phyloP scores from a whole-genome alignment of 2,329 filamentous ascomycete genomes.

The Ophiocordyceps australis region DNA sequence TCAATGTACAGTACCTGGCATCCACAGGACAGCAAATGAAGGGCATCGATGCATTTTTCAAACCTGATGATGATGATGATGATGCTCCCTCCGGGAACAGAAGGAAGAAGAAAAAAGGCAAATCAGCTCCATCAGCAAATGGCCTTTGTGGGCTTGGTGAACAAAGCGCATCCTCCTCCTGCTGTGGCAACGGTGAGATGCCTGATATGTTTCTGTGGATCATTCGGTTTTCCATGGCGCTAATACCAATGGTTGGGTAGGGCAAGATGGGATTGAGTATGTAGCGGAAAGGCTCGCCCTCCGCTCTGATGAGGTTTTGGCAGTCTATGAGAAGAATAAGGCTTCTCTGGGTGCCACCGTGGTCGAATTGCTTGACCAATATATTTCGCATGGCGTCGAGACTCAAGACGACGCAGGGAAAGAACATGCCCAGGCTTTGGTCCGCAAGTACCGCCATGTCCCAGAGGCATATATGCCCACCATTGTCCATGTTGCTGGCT shows the following conservation, averaged over 20 bases:
- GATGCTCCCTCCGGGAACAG: slow-evolving; percentile 20
- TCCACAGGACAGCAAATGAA: slow-evolving; percentile 45
- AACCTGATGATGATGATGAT: slow-evolving; percentile 34
- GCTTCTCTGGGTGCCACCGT: slow-evolving; percentile 20
- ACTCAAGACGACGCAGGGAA: slow-evolving; percentile 12
- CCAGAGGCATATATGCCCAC: slow-evolving; percentile 23
- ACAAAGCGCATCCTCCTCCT: no score
- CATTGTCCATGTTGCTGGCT: slow-evolving; percentile 20
- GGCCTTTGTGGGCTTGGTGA: no score
- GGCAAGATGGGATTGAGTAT: slow-evolving; percentile 21
- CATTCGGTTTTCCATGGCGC: slow-evolving; percentile 5
- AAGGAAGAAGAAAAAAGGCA: slow-evolving; percentile 16
- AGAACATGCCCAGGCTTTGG: slow-evolving; percentile 13
- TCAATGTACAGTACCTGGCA: slow-evolving; percentile 64
- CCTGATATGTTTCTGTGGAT: slow-evolving; percentile 4
- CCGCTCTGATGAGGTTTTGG: slow-evolving; percentile 19
- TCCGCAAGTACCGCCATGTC: slow-evolving; percentile 19
- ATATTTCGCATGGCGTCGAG: slow-evolving; percentile 17
- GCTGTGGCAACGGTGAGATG: neutral
- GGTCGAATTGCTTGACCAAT: slow-evolving; percentile 22
- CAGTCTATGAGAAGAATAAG: slow-evolving; percentile 18
- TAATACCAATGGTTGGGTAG: no score
- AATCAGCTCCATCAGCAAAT: no score
- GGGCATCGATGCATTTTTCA: slow-evolving; percentile 69
- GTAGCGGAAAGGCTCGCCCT: slow-evolving; percentile 24